Conservation (phyloP, 2,329 filamentous ascomycete species). For the Stemphylium beticola region DNA sequence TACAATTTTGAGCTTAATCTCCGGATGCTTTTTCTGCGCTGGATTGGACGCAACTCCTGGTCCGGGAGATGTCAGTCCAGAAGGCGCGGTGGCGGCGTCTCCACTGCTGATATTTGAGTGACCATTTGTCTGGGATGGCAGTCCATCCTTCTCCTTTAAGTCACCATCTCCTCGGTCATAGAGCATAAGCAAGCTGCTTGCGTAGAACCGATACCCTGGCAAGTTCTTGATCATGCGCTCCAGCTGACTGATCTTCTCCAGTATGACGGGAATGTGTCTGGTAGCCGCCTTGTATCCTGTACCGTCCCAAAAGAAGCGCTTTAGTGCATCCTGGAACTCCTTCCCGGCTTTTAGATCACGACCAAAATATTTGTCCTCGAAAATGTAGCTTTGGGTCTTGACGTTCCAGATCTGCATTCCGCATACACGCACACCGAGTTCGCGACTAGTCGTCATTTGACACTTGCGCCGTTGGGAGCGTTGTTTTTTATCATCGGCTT, state of each 20-base stretch:
- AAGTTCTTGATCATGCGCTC: slow-evolving; percentile 82
- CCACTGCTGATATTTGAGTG: slow-evolving; percentile 25
- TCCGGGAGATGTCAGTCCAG: slow-evolving; percentile 36
- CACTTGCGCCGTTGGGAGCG: slow-evolving; percentile 93
- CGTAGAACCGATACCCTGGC: slow-evolving; percentile 91
- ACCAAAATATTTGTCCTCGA: slow-evolving; percentile 98
- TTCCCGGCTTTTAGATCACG: slow-evolving; percentile 83
- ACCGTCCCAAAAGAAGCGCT: slow-evolving; percentile 89
- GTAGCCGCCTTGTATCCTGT: slow-evolving; percentile 79
- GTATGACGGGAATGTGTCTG: slow-evolving; percentile 83
- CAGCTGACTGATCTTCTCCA: slow-evolving; percentile 81
- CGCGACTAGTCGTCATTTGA: slow-evolving; percentile 85
- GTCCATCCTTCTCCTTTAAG: slow-evolving; percentile 48
- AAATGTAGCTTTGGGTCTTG: slow-evolving; percentile 82
- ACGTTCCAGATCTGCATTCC: slow-evolving; percentile 97
- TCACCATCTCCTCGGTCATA: slow-evolving; percentile 82
- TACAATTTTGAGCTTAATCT: slow-evolving; percentile 93
- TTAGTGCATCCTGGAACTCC: slow-evolving; percentile 88
- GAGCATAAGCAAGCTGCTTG: slow-evolving; percentile 90
- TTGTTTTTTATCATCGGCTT: slow-evolving; percentile 90
- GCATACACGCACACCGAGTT: slow-evolving; percentile 91
- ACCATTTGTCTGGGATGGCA: slow-evolving; percentile 16
- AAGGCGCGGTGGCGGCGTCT: slow-evolving; percentile 22
- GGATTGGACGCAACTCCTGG: slow-evolving; percentile 17
- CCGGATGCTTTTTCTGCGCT: slow-evolving; percentile 42